phyloP scores from a whole-genome alignment of 257 asterid species.

The Capsicum baccatum region DNA sequence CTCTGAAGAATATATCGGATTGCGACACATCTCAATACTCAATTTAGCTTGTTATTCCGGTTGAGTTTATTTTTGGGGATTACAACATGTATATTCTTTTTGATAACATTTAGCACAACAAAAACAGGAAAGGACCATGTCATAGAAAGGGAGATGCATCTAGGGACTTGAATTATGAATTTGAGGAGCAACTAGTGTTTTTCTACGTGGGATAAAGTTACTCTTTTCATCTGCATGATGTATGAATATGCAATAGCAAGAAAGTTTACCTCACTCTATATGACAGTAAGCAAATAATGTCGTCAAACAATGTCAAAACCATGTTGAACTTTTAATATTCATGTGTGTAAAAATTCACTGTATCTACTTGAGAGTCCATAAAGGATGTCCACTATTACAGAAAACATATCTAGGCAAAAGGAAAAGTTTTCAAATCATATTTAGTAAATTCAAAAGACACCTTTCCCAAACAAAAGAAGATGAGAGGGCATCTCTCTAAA shows the following conservation, averaged over 20 bases:
- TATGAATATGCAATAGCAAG: not conserved
- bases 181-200: not conserved
- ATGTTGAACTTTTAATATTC: not conserved
- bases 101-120: not conserved
- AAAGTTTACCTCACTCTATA: not conserved
- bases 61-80: not conserved
- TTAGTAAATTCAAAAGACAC: not conserved
- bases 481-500: not conserved
- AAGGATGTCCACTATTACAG: not conserved
- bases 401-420: not conserved
- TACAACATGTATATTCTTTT: not conserved
- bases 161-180: not conserved
- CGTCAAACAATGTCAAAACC: not conserved
- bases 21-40: not conserved
- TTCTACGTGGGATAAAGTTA: not conserved
- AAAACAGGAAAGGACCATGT: not conserved
- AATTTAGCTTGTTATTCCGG: not conserved
- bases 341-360: not conserved
- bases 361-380: not conserved
- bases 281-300: not conserved
- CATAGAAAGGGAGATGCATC: not conserved
- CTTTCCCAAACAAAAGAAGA: not conserved
- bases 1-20: not conserved
- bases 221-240: not conserved
- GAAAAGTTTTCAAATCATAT: not conserved